Conservation (phyloP, 495 filamentous ascomycete species). For the Penicillium steckii region DNA sequence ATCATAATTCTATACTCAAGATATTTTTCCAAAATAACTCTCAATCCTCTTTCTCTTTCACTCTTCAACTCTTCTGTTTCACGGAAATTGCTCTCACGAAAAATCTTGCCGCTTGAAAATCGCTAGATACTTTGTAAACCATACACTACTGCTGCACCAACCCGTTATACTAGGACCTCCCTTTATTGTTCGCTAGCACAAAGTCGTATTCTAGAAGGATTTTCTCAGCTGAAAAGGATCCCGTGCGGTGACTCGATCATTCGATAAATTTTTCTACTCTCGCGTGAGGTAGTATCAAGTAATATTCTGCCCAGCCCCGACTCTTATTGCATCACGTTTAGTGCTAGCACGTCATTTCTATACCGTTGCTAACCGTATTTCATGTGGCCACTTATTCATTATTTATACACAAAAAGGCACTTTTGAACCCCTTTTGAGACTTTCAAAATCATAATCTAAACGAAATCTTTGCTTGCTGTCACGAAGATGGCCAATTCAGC, state of each 20-base stretch:
- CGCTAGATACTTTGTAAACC: no score
- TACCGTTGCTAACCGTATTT: conserved; percentile 19
- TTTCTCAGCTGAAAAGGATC: not conserved
- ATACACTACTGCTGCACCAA: no score
- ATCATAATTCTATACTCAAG: no score
- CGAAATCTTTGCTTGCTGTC: not conserved
- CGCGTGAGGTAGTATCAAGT: conserved; percentile 8
- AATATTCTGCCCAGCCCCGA: conserved; percentile 13
- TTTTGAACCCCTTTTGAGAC: no score
- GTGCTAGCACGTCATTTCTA: conserved; percentile 37
- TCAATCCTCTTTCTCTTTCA: not conserved
- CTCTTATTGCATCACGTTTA: conserved; percentile 38
- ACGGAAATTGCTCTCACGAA: no score
- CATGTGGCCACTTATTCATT: not conserved
- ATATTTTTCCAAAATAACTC: no score
- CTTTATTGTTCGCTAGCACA: no score
- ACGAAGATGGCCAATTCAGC: conserved; percentile 3
- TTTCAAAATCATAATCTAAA: not conserved
- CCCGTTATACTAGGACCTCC: no score
- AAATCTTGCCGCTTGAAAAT: no score
- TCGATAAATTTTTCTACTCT: not conserved
- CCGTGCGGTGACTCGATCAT: not conserved
- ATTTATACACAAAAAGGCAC: not conserved
- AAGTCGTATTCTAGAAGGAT: not conserved
- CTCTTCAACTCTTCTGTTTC: no score